Conservation (phyloP, 176 grass and related monocot species). For the Phoenix dactylifera region DNA sequence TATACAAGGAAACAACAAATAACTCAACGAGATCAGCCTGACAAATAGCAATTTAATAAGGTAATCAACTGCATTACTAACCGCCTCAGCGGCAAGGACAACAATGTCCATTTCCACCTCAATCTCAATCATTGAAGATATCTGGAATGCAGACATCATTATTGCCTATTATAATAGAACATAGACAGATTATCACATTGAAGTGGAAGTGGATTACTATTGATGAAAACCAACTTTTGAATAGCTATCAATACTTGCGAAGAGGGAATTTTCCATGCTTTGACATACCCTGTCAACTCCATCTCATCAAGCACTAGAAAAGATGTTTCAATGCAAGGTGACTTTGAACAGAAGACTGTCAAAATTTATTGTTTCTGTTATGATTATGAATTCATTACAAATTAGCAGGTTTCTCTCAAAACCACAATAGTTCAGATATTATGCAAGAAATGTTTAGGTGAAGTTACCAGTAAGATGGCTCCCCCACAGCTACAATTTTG, state of each 20-base stretch:
- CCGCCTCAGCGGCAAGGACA: constrained; percentile 90
- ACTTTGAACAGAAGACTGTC: not conserved
- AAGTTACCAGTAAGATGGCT: constrained; percentile 85
- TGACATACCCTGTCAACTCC: constrained; percentile 65
- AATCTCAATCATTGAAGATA: constrained; percentile 99
- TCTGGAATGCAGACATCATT: constrained; percentile 30
- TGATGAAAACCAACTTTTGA: constrained; percentile 53
- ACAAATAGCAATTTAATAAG: not conserved
- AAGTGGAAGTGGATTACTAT: constrained; percentile 3
- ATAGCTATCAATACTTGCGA: constrained; percentile 74
- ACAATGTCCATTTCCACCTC: constrained; percentile 93
- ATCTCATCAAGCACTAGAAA: constrained; percentile 54
- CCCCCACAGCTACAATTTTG: constrained; percentile 82
- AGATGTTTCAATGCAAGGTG: not conserved
- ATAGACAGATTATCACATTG: constrained; percentile 4
- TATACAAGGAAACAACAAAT: too few species aligned
- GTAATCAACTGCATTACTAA: constrained; percentile 67
- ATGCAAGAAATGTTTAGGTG: not conserved
- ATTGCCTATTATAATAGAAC: constrained; percentile 11
- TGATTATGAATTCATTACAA: too few species aligned
- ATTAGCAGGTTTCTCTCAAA: too few species aligned
- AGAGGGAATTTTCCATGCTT: constrained; percentile 76
- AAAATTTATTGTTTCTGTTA: too few species aligned
- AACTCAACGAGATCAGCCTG: too few species aligned
- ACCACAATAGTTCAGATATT: too few species aligned